These are phyloP conservation scores for Pichia inconspicua DNA, from an alignment of 1,139 yeast species.

Conservation along the genomic window DNA sequence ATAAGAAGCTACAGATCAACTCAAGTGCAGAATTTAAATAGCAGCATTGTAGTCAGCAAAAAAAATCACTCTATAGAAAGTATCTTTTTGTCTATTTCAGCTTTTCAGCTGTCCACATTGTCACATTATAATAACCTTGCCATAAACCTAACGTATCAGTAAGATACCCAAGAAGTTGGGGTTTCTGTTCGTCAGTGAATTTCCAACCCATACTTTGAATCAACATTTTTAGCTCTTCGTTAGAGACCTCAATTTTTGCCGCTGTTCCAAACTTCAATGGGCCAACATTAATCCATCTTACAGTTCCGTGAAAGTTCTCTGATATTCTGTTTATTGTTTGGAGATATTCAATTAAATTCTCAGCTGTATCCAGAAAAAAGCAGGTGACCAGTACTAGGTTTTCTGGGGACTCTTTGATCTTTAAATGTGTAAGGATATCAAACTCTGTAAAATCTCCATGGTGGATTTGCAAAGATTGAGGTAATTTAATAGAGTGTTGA, in stretches of 20 bases:
- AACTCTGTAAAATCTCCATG: conserved; percentile 63
- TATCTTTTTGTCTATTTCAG: background rate
- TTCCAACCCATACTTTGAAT: conserved; percentile 58
- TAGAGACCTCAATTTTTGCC: conserved; percentile 66
- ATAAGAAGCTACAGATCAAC: conserved; percentile 84
- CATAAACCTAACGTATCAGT: conserved; percentile 61
- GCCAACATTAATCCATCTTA: conserved; percentile 72
- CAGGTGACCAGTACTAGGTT: conserved; percentile 59
- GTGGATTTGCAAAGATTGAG: conserved; percentile 41
- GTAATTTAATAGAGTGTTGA: conserved; percentile 30
- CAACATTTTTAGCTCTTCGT: conserved; percentile 51
- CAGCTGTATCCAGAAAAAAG: conserved; percentile 83
- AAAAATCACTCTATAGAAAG: background rate
- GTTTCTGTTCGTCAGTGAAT: conserved; percentile 34
- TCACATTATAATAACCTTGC: conserved; percentile 70
- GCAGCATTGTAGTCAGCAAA: background rate
- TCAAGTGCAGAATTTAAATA: conserved; percentile 24
- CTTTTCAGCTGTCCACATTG: conserved; percentile 36
- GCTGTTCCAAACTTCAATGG: conserved; percentile 87
- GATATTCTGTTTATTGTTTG: conserved; percentile 49
- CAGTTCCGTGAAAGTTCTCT: conserved; percentile 28
- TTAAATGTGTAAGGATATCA: conserved; percentile 23
- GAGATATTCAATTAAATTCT: conserved; percentile 64
- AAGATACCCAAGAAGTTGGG: conserved; percentile 42
- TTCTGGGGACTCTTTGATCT: conserved; percentile 26